Evolutionary conservation across 805 yeast genomes (phyloP), one percentile per base, ranked within the genome.

Genomic region (Zygosaccharomyces pseudorouxii): DNA sequence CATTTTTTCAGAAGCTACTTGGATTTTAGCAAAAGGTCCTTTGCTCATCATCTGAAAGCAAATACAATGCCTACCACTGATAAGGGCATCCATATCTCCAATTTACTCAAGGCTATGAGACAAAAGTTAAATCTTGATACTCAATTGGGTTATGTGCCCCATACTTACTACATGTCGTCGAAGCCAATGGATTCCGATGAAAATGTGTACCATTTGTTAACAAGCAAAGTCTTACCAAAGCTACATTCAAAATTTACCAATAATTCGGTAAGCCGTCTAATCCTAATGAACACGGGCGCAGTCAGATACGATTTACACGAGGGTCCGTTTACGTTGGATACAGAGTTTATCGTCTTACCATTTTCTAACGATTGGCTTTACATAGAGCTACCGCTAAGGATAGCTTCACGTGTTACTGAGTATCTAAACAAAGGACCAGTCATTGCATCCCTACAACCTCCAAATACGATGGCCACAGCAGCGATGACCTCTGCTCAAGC

Each of bases 271-370:
- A 69, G 71, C 45, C 71, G 88, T 47, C 70, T 82, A 25, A 76
- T 89, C 22, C 68, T 86, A 39, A 79, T 87, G 51, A 92, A 92
- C 63, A 85, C 96, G 0, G 97, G 97, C 1, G 84, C 96, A 4
- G 77, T 90, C 2, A 76, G 97, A 46, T 92, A 87, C 61, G 97
- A 90, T 65, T 68, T 90, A 40, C 85, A 84, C 69, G 78, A 82
- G 61, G 98, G 97, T 0, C 82, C 84, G 1, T 90, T 84, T 63
- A 89, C 96, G 0, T 70, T 71, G 38, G 95, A 89, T 64, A 75
- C 92, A 0, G 85, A 85, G 56, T 92, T 75, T 61, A 86, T 85
- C 38, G 86, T 92, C 0, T 82, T 95, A 0, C 97, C 98, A 0
- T 90, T 89, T 67, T 74, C 79, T 46, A 89, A 89, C 60, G 75